These are phyloP conservation scores for Fusarium tupiense DNA, from an alignment of 2,329 filamentous ascomycete genomes.

Conservation along the genomic window DNA sequence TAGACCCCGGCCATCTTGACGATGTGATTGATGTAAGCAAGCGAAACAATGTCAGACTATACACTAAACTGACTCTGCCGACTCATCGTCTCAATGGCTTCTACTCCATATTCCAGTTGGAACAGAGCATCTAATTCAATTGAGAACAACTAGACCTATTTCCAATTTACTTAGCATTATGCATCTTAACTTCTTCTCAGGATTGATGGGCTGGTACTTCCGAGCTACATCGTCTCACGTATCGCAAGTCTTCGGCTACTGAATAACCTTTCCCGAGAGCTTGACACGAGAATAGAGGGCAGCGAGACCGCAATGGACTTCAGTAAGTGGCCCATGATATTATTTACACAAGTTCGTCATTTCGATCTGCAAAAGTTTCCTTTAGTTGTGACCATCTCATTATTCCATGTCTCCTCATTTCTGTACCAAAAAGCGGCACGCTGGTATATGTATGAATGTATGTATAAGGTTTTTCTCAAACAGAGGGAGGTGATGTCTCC, in stretches of 20 bases:
- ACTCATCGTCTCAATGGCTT: background rate
- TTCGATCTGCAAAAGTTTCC: background rate
- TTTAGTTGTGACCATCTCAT: background rate
- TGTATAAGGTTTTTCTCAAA: constrained; percentile 15
- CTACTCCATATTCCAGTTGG: background rate
- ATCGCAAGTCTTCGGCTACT: background rate
- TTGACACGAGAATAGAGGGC: background rate
- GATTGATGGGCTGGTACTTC: rapidly evolving
- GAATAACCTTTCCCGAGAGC: background rate
- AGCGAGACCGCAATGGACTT: background rate
- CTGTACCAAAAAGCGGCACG: background rate
- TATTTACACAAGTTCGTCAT: background rate
- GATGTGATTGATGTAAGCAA: background rate
- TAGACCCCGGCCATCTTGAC: background rate
- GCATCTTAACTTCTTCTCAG: background rate
- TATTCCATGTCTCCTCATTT: constrained; percentile 4
- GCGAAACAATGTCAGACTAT: rapidly evolving
- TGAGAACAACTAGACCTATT: background rate
- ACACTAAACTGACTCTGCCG: rapidly evolving
- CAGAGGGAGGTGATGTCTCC: constrained; percentile 23
- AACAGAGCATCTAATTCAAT: background rate
- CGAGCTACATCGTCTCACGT: background rate
- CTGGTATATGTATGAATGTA: constrained; percentile 20
- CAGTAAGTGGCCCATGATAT: background rate
- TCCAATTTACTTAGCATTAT: rapidly evolving